These are phyloP conservation scores for Fusarium mangiferae DNA, from an alignment of 2,329 filamentous ascomycete genomes.

Conservation along the genomic window DNA sequence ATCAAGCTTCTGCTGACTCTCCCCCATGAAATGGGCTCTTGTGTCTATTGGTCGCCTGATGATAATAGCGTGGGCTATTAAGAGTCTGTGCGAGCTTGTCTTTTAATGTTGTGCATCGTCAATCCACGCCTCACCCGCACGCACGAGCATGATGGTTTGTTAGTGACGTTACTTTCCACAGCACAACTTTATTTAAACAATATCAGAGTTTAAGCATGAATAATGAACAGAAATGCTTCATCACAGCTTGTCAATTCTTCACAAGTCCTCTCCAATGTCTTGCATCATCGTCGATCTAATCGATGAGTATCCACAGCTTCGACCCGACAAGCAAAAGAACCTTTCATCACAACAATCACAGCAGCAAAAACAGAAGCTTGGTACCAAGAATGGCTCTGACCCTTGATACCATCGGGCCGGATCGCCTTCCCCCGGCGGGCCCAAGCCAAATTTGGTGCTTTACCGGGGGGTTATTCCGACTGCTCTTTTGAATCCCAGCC, in stretches of 20 bases:
- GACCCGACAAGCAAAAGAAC: conserved; percentile 32
- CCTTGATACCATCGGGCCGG: conserved; percentile 43
- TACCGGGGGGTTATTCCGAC: conserved; percentile 22
- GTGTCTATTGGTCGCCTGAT: not conserved
- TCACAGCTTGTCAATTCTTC: not conserved
- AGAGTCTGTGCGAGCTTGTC: conserved; percentile 32
- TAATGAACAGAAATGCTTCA: not conserved
- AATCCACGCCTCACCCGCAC: conserved; percentile 36
- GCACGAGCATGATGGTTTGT: conserved; percentile 17
- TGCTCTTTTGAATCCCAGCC: conserved; percentile 13
- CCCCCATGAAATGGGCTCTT: not conserved
- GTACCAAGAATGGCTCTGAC: conserved; percentile 40
- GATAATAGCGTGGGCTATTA: conserved; percentile 24
- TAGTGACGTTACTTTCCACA: conserved; percentile 11
- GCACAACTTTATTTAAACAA: not conserved
- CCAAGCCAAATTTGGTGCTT: conserved; percentile 29
- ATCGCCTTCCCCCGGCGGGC: conserved; percentile 43
- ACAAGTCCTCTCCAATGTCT: not conserved
- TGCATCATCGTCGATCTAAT: conserved; percentile 23
- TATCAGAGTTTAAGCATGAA: not conserved
- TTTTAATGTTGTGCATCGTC: conserved; percentile 37
- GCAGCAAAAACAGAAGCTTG: conserved; percentile 32
- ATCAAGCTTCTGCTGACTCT: conserved; percentile 32
- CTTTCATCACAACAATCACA: conserved; percentile 13
- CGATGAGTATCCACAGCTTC: conserved; percentile 23